Evolutionary conservation across 2,329 filamentous ascomycete genomes (phyloP).

Genomic region (Cordyceps sp.): DNA sequence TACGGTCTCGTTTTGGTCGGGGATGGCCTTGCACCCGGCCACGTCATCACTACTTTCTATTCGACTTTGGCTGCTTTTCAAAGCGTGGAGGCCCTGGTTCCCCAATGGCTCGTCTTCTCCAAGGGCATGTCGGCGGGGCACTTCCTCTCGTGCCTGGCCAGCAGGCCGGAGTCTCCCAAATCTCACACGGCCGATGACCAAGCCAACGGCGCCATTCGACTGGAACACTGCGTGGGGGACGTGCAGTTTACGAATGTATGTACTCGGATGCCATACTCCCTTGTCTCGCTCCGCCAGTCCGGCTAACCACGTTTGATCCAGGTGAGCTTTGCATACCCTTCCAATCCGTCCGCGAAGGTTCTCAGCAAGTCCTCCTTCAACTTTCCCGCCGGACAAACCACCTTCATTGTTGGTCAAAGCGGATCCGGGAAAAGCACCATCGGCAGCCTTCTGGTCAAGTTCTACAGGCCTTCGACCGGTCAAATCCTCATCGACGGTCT

Average conservation of each 20-base stretch:
- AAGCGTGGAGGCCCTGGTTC: slow-evolving; percentile 55
- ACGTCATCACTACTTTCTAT: slow-evolving; percentile 75
- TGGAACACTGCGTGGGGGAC: slow-evolving; percentile 38
- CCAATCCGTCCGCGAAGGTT: slow-evolving; percentile 41
- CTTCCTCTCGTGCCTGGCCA: slow-evolving; percentile 34
- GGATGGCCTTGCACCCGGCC: slow-evolving; percentile 40
- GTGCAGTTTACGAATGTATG: slow-evolving; percentile 54
- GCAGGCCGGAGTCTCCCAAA: neutral
- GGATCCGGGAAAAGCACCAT: slow-evolving; percentile 90
- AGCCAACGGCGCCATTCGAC: neutral
- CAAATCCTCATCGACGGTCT: slow-evolving; percentile 52
- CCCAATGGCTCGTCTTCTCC: slow-evolving; percentile 60
- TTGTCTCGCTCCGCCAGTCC: neutral
- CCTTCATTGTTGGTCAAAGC: slow-evolving; percentile 70
- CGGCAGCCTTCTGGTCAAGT: slow-evolving; percentile 59
- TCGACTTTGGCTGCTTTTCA: slow-evolving; percentile 62
- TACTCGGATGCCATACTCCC: slow-evolving; percentile 1
- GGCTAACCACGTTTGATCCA: slow-evolving; percentile 13
- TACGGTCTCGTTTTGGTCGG: slow-evolving; percentile 60
- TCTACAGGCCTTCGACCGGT: slow-evolving; percentile 54
- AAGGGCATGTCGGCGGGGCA: slow-evolving; percentile 64
- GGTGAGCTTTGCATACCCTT: slow-evolving; percentile 73
- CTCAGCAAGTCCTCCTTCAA: slow-evolving; percentile 47
- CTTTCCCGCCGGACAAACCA: slow-evolving; percentile 56
- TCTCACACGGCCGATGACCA: neutral